phyloP scores from a whole-genome alignment of 1,139 yeast species.

The Pichia sp. region DNA sequence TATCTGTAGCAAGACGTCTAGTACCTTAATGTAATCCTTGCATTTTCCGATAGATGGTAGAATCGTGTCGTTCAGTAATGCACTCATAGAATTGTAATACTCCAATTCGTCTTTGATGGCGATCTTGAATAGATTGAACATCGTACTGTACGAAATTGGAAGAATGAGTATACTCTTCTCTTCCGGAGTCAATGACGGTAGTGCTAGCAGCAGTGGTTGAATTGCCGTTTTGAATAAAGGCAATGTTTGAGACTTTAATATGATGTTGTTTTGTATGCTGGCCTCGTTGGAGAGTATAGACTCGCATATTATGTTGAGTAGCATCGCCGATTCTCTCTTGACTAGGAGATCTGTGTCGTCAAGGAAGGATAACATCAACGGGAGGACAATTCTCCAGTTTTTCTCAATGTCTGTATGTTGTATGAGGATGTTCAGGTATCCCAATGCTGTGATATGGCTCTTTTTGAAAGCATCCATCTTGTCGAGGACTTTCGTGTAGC shows the following conservation, averaged over 20 bases:
- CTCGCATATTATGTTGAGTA: conserved; percentile 15
- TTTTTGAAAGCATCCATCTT: conserved; percentile 24
- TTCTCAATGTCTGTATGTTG: conserved; percentile 18
- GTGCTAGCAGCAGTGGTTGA: conserved; percentile 27
- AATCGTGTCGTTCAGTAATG: conserved; percentile 26
- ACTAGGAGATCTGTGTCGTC: conserved; percentile 29
- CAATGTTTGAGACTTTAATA: conserved; percentile 24
- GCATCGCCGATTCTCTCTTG: conserved; percentile 23
- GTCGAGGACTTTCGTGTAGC: conserved; percentile 19
- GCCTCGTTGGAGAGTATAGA: conserved; percentile 3
- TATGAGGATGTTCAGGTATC: conserved; percentile 19
- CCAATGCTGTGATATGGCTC: conserved; percentile 18
- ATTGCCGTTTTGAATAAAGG: conserved; percentile 25
- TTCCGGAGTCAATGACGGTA: conserved; percentile 30
- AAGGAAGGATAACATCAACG: conserved; percentile 26
- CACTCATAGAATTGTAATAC: conserved; percentile 19
- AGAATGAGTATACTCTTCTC: conserved; percentile 21
- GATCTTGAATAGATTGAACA: conserved; percentile 17
- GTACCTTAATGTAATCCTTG: conserved; percentile 24
- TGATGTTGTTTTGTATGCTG: conserved; percentile 16
- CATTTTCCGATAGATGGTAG: conserved; percentile 27
- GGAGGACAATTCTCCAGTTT: conserved; percentile 29
- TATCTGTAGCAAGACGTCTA: conserved; percentile 15
- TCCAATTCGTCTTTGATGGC: conserved; percentile 11
- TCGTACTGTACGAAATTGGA: conserved; percentile 24